These are phyloP conservation scores for Pseudocercospora pini-densiflorae DNA, from an alignment of 2,329 filamentous ascomycete species.

Conservation along the genomic window DNA sequence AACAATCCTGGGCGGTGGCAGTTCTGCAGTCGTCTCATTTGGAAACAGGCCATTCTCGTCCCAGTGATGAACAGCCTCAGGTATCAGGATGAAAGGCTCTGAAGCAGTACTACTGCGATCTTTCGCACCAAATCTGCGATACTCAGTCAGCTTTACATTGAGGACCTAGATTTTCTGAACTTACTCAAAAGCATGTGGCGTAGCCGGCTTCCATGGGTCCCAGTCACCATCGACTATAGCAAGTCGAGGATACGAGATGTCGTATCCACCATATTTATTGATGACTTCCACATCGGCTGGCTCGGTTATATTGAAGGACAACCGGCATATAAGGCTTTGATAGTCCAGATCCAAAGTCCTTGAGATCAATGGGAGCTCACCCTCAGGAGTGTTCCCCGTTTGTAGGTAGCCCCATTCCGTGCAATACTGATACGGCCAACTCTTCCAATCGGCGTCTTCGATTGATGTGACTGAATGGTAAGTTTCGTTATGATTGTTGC, in stretches of 20 bases:
- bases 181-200: slow-evolving; percentile 66
- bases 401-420: slow-evolving; percentile 77
- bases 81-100: slow-evolving; percentile 75
- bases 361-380: slow-evolving; percentile 71
- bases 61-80: slow-evolving; percentile 76
- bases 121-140: slow-evolving; percentile 46
- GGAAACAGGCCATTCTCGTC: slow-evolving; percentile 54
- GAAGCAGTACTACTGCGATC: slow-evolving; percentile 62
- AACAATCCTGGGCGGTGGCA: slow-evolving; percentile 64
- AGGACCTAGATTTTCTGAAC: not conserved
- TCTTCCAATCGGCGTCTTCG: slow-evolving; percentile 30
- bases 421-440: slow-evolving; percentile 53
- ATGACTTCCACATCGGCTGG: slow-evolving; percentile 67
- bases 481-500: slow-evolving; percentile 49
- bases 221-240: slow-evolving; percentile 77
- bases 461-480: slow-evolving; percentile 28
- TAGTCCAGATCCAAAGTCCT: slow-evolving; percentile 70
- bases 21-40: slow-evolving; percentile 61
- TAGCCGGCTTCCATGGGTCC: slow-evolving; percentile 80
- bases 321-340: slow-evolving; percentile 64
- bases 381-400: slow-evolving; percentile 70
- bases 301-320: slow-evolving; percentile 70
- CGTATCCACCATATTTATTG: slow-evolving; percentile 76
- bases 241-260: slow-evolving; percentile 73
- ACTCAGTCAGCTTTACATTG: slow-evolving; percentile 5